Base-by-base conservation (phyloP, 2,329 filamentous ascomycete species). In the Pyrenophora seminiperda region DNA sequence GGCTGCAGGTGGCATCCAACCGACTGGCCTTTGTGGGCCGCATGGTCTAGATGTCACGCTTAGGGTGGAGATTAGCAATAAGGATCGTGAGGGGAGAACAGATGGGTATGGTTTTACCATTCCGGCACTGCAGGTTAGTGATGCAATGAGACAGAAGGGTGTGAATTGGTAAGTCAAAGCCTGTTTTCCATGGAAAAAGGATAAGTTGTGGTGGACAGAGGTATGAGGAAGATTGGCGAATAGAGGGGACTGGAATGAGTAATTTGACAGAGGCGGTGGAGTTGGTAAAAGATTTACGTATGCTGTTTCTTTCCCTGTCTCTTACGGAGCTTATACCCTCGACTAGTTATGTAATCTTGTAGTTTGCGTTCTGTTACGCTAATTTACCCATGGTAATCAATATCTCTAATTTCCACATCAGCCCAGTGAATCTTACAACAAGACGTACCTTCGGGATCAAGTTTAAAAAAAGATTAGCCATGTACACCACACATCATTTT, bases 1-100 rank as follows among this genome's bases (percentile, higher is more conserved):
- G 50, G 89, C 91, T 10, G 88, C 90, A 0, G 62, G 59, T 30
- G 78, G 77, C 4, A 45, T 79, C 20, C 54, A 53, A 36, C 66
- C 68, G 54, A 77, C 69, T 3, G 76, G 76, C 1, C 62, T 80
- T 5, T 75, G 74, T 30, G 78, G 77, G 2, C 54, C 58, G 9
- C 71, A 73, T 52, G 77, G 78, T 0, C 58, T 81, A 5, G 78
- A 81, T 60, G 74, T 81, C 4, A 70, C 71, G 18, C 67, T 80
- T n/a, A 60, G 76, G 14, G 77, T 81, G 0, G 78, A 81, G 68
- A 76, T 79, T 49, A 72, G 71, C 29, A 73, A 73, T 6, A 70
- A 63, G 31, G 77, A 78, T 62, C 57, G 60, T 0, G 71, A 76
- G 55, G 78, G 77, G 1, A 62, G 67, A 24, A 81, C 78, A 14